phyloP scores from a whole-genome alignment of 495 filamentous ascomycete genomes.

The Hapsidospora chrysogenum region DNA sequence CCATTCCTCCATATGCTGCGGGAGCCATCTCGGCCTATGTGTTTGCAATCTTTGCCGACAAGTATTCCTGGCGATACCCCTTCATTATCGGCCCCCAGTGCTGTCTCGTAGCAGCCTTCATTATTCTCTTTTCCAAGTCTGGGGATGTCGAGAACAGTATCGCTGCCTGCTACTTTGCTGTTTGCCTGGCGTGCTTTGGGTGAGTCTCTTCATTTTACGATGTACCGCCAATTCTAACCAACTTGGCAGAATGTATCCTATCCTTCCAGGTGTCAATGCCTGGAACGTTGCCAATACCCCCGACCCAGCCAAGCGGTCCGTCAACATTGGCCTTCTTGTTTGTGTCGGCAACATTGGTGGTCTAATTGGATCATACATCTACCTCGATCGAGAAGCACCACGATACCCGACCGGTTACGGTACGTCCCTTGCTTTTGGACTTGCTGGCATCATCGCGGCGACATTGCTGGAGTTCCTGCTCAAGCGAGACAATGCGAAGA shows the following conservation, averaged over 20 bases:
- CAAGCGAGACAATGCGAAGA: constrained; percentile 12
- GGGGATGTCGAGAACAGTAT: too few relatives aligned
- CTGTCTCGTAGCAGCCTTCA: too few relatives aligned
- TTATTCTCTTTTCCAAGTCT: too few relatives aligned
- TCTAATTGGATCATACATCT: constrained; percentile 17
- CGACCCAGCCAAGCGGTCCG: constrained; percentile 16
- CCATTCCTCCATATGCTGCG: constrained; percentile 55
- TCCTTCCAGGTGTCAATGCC: constrained; percentile 15
- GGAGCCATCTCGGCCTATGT: constrained; percentile 32
- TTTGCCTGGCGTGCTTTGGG: constrained; percentile 20
- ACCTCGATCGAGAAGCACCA: constrained; percentile 25
- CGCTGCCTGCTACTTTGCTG: constrained; percentile 17
- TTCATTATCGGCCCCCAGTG: constrained; percentile 16
- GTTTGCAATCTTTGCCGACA: constrained; percentile 17
- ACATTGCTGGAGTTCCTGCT: constrained; percentile 12
- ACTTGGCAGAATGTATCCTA: too few relatives aligned
- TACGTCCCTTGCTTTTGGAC: constrained; percentile 12
- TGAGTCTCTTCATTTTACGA: too few relatives aligned
- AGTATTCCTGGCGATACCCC: constrained; percentile 20
- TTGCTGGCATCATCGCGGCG: constrained; percentile 8
- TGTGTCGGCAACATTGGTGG: constrained; percentile 20
- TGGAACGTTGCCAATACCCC: constrained; percentile 25
- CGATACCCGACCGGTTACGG: constrained; percentile 23
- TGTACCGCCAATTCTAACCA: too few relatives aligned
- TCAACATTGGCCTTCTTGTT: constrained; percentile 18